phyloP scores from a whole-genome alignment of 2,329 filamentous ascomycete species.

The Aspergillus texensis region DNA sequence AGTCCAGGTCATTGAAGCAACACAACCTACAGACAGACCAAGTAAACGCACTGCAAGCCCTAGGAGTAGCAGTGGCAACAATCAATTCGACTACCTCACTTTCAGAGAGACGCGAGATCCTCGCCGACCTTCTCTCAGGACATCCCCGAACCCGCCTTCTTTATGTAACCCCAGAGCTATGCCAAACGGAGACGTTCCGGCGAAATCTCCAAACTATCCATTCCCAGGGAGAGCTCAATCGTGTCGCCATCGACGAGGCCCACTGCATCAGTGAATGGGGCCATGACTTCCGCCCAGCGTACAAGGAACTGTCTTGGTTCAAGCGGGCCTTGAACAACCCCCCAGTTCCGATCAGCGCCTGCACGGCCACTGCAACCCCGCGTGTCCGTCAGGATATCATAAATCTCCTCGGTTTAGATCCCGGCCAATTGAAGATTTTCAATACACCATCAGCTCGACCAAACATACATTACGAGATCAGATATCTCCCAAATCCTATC shows the following conservation, averaged over 20 bases:
- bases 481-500: constrained; percentile 53
- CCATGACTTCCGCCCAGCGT: constrained; percentile 93
- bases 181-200: constrained; percentile 76
- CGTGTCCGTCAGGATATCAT: constrained; percentile 84
- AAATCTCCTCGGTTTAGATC: constrained; percentile 68
- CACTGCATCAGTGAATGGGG: constrained; percentile 99
- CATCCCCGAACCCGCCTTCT: constrained; percentile 82
- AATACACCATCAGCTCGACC: constrained; percentile 80
- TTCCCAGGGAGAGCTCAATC: constrained; percentile 78
- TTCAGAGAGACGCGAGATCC: constrained; percentile 67
- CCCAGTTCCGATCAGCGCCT: constrained; percentile 84
- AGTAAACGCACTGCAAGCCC: constrained; percentile 74
- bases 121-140: constrained; percentile 81
- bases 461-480: constrained; percentile 89
- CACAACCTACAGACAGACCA: constrained; percentile 73
- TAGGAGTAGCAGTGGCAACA: constrained; percentile 77
- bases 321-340: constrained; percentile 67
- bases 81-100: constrained; percentile 81
- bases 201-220: constrained; percentile 73
- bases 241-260: constrained; percentile 89
- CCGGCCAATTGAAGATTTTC: constrained; percentile 69
- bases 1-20: not conserved
- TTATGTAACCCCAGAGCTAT: constrained; percentile 92
- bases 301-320: constrained; percentile 86
- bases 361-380: constrained; percentile 86